Percentiles rank a stretch among this genome's conserved stretches.
These are phyloP conservation scores for Flammula alnicola DNA, from an alignment of 1,284 basidiomycete genomes.

Conservation along the genomic window DNA sequence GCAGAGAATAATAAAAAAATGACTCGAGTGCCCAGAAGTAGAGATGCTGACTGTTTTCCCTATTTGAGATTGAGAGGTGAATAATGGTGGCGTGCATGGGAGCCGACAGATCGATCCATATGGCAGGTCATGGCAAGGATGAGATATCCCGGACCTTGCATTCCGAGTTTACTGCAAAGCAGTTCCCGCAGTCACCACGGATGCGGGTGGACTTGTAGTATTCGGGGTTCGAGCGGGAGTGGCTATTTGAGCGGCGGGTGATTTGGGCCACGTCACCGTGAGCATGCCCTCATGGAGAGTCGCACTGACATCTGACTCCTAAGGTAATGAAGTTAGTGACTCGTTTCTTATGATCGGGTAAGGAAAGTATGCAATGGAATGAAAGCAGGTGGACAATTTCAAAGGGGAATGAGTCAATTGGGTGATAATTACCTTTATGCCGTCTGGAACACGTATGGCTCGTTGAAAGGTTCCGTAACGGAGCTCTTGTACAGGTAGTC, in stretches of 20 bases:
- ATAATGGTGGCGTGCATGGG: too few relatives aligned
- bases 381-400: conserved; percentile 5
- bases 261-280: conserved; percentile 53
- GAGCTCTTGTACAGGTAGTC: conserved; percentile 48
- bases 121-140: too few relatives aligned
- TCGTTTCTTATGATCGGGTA: conserved; percentile 3
- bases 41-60: too few relatives aligned
- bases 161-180: too few relatives aligned
- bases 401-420: conserved; percentile 3
- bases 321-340: conserved; percentile 21
- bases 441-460: conserved; percentile 46
- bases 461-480: conserved; percentile 58
- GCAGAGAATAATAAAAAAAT: too few relatives aligned
- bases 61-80: too few relatives aligned
- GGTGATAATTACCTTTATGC: conserved; percentile 47
- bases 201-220: conserved; percentile 18
- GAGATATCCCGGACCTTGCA: too few relatives aligned
- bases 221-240: conserved; percentile 6
- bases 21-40: too few relatives aligned
- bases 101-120: too few relatives aligned
- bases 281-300: conserved; percentile 53
- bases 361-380: conserved; percentile 5
- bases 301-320: conserved; percentile 45
- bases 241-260: conserved; percentile 11
- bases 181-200: too few relatives aligned